Evolutionary conservation across 805 yeast genomes (phyloP), one percentile per base, ranked within the genome.

Genomic region (Schwanniomyces sp.): DNA sequence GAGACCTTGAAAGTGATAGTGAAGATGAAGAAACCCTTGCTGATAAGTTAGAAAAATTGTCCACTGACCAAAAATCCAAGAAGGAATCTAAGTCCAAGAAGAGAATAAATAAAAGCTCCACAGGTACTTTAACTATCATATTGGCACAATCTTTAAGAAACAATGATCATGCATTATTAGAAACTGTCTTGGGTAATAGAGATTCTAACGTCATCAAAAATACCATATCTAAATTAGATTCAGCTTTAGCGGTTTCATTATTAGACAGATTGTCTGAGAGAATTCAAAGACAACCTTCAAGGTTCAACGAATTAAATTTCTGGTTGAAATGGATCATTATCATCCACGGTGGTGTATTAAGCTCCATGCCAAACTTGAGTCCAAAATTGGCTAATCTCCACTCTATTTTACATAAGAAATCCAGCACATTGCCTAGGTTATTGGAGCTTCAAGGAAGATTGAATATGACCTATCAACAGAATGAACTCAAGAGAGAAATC

Each of bases 81-180:
- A 46, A 54, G 40, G 55, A 56, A 43, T 66, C 67, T 50, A 67
- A 68, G 40, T 71, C 71, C 49, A 78, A 79, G 51, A 76, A 75
- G 47, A 57, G 58, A 30, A 59, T 56, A 9, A 80, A 83, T 17
- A 78, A 82, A 7, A 81, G 87, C 5, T 96, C 94, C 44, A 63
- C 74, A 11, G 63, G 66, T 0, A 82, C 96, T 1, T 79, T 91
- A 50, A 82, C 96, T 1, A 84, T 87, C 1, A 81, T 94, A n/a
- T 74, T 94, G 40, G 75, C 91, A 11, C 99, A 94, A 70, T 92
- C 99, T 0, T 75, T 94, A 52, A 84, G 82, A 57, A 84, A 95
- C 17, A 88, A 88, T 58, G 99, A 94, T 63, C 91, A 85, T 58
- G 72, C 94, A 8, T 73, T 94, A 47, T 75, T 94, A 52, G 98